Evolutionary conservation across 148 eudicot species (phyloP), one percentile per base, ranked within the genome.

Genomic region (Persicaria tinctoria): DNA sequence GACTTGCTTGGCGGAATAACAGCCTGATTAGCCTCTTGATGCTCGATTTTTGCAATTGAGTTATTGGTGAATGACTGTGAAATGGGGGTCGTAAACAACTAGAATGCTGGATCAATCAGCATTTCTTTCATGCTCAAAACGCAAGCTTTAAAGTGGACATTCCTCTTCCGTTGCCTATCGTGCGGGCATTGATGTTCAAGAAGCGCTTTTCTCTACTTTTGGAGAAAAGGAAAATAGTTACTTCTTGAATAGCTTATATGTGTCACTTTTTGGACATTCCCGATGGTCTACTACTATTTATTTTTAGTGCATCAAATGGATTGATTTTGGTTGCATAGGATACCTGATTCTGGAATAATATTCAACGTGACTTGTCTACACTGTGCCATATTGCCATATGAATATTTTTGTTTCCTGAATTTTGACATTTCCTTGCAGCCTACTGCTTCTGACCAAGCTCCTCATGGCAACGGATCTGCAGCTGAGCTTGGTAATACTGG

Each of bases 401-500:
- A 14, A 11, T 66, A 4, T 74, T 6, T 54, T 16, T n/a, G 13
- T 46, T 59, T 62, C 51, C 27, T n/a, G 14, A 4, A 41, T 66
- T 14, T 66, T 8, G 5, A 66, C 9, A 11, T 20, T 64, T 71
- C 8, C 57, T 57, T 72, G 50, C 74, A 86, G 89, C 75, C 84
- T 78, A 75, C 72, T 76, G 20, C 76, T 59, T 76, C 83, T 62
- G 79, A 79, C 20, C 83, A 79, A 76, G 72, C 76, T 76, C 74
- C 91, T 73, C 90, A 86, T 73, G 90, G 84, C 74, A 85, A 76
- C 79, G 86, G 79, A 73, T 50, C 84, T 44, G 89, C 82, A 76
- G 88, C 82, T 48, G 76, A 79, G 32, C 83, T 45, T 55, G 77
- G 74, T 73, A 79, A 76, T 75, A 70, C 75, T 81, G 91, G 85